Conservation (phyloP, 805 yeast genomes). For the Candida nanaspora region DNA sequence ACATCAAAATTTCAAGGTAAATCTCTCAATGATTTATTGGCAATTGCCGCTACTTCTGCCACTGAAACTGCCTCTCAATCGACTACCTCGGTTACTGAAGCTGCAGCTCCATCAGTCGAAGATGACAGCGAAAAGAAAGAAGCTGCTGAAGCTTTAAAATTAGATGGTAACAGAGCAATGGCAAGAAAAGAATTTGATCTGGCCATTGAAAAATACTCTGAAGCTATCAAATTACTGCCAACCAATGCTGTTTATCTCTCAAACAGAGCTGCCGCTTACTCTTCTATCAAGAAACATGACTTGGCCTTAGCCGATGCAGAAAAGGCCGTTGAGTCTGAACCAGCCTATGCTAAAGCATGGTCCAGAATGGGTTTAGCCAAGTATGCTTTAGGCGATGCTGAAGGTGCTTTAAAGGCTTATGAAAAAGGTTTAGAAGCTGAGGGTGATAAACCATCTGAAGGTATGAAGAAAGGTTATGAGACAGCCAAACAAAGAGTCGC, state of each 20-base stretch:
- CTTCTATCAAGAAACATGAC: constrained; percentile 67
- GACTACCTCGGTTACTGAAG: constrained; percentile 15
- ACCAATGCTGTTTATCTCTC: constrained; percentile 79
- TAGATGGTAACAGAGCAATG: constrained; percentile 87
- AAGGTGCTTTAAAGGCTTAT: constrained; percentile 87
- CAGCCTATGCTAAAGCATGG: constrained; percentile 84
- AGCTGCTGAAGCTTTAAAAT: constrained; percentile 77
- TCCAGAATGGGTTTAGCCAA: constrained; percentile 92
- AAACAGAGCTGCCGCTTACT: constrained; percentile 95
- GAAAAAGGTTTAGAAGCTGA: constrained; percentile 81
- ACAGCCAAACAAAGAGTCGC: constrained; percentile 86
- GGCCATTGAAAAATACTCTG: constrained; percentile 75
- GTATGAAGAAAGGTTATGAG: constrained; percentile 89
- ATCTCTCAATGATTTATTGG: constrained; percentile 38
- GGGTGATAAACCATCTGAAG: constrained; percentile 77
- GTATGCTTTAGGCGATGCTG: constrained; percentile 89
- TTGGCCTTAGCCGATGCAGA: constrained; percentile 81
- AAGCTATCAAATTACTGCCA: constrained; percentile 66
- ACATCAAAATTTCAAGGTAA: constrained; percentile 38
- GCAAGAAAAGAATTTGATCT: constrained; percentile 60
- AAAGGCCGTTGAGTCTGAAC: constrained; percentile 69
- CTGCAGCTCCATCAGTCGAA: constrained; percentile 5
- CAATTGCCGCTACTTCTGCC: constrained; percentile 8
- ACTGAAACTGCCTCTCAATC: constrained; percentile 9
- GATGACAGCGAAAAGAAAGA: constrained; percentile 40